These are phyloP conservation scores for Mycena indigotica DNA, from an alignment of 768 basidiomycete species.

Conservation along the genomic window DNA sequence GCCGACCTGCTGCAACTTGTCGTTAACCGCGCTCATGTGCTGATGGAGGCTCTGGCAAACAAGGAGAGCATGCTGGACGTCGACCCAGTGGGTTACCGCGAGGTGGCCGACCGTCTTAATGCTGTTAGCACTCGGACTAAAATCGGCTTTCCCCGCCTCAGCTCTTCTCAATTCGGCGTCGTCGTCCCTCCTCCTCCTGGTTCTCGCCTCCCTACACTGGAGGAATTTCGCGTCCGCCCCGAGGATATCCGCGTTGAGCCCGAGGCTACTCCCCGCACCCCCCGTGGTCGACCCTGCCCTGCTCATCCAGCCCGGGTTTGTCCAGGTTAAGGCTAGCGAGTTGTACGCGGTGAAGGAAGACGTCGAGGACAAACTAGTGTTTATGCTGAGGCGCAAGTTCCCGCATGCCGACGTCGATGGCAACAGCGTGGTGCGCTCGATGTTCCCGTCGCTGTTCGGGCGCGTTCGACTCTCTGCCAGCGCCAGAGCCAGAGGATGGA, in stretches of 20 bases:
- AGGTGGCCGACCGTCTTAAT: not conserved
- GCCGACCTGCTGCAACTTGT: not conserved
- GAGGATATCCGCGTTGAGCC: not conserved
- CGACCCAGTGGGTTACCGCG: not conserved
- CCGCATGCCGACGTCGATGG: not conserved
- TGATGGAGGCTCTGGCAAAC: not conserved
- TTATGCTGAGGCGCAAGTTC: not conserved
- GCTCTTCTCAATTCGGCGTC: not conserved
- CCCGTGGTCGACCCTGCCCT: not conserved
- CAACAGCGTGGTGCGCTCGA: not conserved
- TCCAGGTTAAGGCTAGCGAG: not conserved
- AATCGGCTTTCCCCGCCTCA: not conserved
- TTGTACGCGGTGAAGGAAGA: not conserved
- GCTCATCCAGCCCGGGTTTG: not conserved
- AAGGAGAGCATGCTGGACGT: not conserved
- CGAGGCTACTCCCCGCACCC: too few species aligned
- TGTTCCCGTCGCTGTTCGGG: too few species aligned
- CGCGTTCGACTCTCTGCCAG: too few species aligned
- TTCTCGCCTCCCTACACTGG: not conserved
- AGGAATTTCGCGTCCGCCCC: not conserved
- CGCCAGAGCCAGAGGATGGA: too few species aligned
- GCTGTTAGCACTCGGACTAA: not conserved
- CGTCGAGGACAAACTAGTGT: not conserved
- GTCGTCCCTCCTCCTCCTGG: not conserved
- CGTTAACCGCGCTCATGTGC: not conserved